These are phyloP conservation scores for Sphaerulina musiva DNA, from an alignment of 2,329 filamentous ascomycete genomes.

Conservation along the genomic window DNA sequence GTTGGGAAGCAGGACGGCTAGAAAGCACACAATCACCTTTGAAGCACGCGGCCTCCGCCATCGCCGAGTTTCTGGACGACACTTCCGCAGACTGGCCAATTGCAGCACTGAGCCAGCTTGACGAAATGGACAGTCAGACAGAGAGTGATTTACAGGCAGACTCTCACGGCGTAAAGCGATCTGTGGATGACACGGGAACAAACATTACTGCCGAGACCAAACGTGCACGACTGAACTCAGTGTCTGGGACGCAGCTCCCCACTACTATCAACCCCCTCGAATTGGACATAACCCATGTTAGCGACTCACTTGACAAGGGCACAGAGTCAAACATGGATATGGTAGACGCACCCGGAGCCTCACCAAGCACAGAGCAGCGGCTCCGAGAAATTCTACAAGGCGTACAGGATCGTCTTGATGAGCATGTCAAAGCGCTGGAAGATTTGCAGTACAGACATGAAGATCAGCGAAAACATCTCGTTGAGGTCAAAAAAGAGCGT, in stretches of 20 bases:
- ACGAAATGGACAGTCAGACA: constrained; percentile 31
- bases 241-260: constrained; percentile 12
- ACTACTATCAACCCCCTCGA: constrained; percentile 32
- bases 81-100: constrained; percentile 24
- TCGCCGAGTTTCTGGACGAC: constrained; percentile 22
- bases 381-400: constrained; percentile 22
- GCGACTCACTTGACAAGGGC: constrained; percentile 37
- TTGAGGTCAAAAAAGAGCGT: constrained; percentile 23
- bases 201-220: constrained; percentile 19
- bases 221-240: constrained; percentile 20
- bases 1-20: constrained; percentile 32
- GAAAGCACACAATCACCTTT: constrained; percentile 23
- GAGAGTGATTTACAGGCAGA: constrained; percentile 26
- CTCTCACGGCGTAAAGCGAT: constrained; percentile 20
- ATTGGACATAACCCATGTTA: constrained; percentile 37
- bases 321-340: constrained; percentile 11
- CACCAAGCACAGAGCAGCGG: constrained; percentile 16
- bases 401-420: constrained; percentile 24
- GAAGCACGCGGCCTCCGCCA: constrained; percentile 20
- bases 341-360: background rate
- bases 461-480: constrained; percentile 27
- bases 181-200: constrained; percentile 8
- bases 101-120: constrained; percentile 22
- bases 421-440: constrained; percentile 28
- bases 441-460: constrained; percentile 33